phyloP scores from a whole-genome alignment of 2,329 filamentous ascomycete genomes.

The Pyrenophora tritici-repentis region DNA sequence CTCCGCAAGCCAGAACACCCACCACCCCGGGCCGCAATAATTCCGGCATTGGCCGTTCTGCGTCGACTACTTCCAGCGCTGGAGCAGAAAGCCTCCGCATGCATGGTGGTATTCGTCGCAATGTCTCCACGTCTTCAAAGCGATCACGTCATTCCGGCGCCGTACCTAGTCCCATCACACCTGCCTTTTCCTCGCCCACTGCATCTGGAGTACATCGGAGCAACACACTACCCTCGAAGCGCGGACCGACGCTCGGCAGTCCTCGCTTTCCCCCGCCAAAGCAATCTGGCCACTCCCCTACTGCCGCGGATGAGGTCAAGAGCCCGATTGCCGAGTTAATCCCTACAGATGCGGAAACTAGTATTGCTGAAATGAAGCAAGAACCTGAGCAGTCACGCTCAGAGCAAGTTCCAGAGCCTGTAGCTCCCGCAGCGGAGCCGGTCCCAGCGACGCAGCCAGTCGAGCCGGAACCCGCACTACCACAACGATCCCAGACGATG shows the following conservation, averaged over 20 bases:
- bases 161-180: conserved; percentile 64
- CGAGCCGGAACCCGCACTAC: conserved; percentile 14
- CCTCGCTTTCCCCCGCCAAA: conserved; percentile 47
- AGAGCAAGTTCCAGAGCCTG: background rate
- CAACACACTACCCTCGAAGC: conserved; percentile 92
- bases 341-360: conserved; percentile 17
- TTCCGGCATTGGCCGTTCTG: conserved; percentile 70
- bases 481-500: conserved; percentile 27
- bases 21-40: conserved; percentile 56
- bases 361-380: conserved; percentile 14
- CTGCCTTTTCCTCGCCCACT: conserved; percentile 44
- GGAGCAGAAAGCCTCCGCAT: conserved; percentile 85
- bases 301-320: conserved; percentile 44
- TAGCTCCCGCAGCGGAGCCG: conserved; percentile 10
- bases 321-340: conserved; percentile 25
- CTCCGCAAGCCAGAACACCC: conserved; percentile 57
- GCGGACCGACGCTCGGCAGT: conserved; percentile 69
- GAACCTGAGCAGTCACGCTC: conserved; percentile 7
- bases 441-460: conserved; percentile 11
- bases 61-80: conserved; percentile 71
- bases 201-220: conserved; percentile 70
- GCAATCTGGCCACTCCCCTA: conserved; percentile 59
- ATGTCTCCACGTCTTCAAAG: conserved; percentile 90
- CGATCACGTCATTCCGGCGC: conserved; percentile 77
- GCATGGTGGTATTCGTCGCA: conserved; percentile 78